These are phyloP conservation scores for Penicillium turbatum DNA, from an alignment of 495 filamentous ascomycete genomes.

Conservation along the genomic window DNA sequence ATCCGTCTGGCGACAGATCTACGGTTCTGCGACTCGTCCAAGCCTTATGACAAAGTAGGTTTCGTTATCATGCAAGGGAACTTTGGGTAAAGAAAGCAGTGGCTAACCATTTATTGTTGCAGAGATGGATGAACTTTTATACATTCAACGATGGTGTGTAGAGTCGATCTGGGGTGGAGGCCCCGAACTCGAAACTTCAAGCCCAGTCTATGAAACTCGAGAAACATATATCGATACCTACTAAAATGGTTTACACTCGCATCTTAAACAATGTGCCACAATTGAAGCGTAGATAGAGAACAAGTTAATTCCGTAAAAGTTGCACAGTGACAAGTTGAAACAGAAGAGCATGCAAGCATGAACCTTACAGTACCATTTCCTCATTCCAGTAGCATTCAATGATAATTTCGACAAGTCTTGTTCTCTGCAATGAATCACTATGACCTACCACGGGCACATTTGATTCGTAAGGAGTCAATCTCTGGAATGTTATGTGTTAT, in stretches of 20 bases:
- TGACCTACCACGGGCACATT: constrained; percentile 5
- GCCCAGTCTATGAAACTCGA: no score
- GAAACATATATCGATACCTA: no score
- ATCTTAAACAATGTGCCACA: no score
- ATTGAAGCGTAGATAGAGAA: not conserved
- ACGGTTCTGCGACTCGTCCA: constrained; percentile 50
- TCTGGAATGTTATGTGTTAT: constrained; percentile 20
- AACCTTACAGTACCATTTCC: not conserved
- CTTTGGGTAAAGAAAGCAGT: not conserved
- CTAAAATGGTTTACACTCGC: no score
- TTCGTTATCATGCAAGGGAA: not conserved
- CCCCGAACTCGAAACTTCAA: no score
- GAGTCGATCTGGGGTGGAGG: not conserved
- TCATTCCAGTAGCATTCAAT: constrained; percentile 10
- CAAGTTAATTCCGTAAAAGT: not conserved
- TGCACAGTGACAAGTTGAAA: not conserved
- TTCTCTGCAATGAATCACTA: constrained; percentile 9
- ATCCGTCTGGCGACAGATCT: constrained; percentile 56
- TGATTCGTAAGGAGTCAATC: constrained; percentile 1
- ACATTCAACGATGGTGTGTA: constrained; percentile 36
- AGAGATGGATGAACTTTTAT: constrained; percentile 41
- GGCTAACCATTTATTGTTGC: constrained; percentile 1
- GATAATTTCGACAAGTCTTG: no score
- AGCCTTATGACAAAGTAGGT: constrained; percentile 45
- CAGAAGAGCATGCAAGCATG: not conserved